Conservation (phyloP, 129 eudicot species). For the Tagetes patula region DNA sequence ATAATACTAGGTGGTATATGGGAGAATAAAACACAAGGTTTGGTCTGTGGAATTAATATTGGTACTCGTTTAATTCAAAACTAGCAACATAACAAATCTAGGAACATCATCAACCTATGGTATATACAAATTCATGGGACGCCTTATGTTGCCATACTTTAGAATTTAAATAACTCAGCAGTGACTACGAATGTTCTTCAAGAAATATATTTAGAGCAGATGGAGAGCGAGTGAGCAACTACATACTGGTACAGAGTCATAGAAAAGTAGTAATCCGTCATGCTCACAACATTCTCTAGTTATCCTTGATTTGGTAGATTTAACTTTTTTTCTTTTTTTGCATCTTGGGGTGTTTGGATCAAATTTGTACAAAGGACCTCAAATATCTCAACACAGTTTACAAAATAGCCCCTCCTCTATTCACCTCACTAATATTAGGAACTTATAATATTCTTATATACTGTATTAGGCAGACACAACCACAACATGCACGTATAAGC, state of each 20-base stretch:
- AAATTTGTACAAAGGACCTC: no score
- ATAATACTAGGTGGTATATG: neutral
- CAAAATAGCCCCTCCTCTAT: no score
- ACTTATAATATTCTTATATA: no score
- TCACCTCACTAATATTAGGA: no score
- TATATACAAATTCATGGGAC: neutral
- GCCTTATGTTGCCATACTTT: neutral
- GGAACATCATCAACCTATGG: conserved; percentile 12
- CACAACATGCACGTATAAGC: neutral
- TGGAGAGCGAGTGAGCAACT: neutral
- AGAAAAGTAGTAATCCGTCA: no score
- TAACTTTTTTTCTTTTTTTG: no score
- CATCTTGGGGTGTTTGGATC: no score
- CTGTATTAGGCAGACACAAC: neutral
- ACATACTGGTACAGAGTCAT: no score
- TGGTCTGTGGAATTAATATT: neutral
- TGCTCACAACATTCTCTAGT: no score
- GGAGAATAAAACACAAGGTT: neutral
- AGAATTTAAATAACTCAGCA: neutral
- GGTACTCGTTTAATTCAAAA: conserved; percentile 13
- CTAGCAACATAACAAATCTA: conserved; percentile 6
- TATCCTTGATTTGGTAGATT: no score
- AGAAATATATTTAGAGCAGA: neutral
- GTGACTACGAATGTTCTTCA: neutral
- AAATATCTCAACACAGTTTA: no score